phyloP scores from a whole-genome alignment of 805 yeast species.

The Candida morakotiae region DNA sequence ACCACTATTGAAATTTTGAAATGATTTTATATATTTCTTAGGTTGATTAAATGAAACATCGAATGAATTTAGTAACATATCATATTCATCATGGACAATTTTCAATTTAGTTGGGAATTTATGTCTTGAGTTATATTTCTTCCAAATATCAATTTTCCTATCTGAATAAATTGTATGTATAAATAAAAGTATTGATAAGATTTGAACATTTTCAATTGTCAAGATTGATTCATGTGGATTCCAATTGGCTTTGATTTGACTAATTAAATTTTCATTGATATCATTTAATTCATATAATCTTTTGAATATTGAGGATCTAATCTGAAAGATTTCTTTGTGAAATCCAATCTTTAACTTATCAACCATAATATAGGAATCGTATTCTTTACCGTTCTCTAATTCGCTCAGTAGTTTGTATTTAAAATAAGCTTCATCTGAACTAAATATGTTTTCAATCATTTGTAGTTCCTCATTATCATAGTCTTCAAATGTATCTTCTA shows the following conservation, averaged over 20 bases:
- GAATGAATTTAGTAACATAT: constrained; percentile 14
- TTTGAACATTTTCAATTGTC: constrained; percentile 19
- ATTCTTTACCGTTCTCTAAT: constrained; percentile 20
- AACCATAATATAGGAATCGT: constrained; percentile 32
- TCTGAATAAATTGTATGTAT: constrained; percentile 51
- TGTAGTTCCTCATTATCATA: constrained; percentile 6
- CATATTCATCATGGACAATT: constrained; percentile 24
- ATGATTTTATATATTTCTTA: neutral
- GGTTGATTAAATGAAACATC: constrained; percentile 2
- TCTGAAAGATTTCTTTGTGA: constrained; percentile 28
- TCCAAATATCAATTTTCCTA: constrained; percentile 43
- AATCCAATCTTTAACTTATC: constrained; percentile 27
- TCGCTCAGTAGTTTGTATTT: constrained; percentile 5
- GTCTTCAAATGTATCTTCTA: constrained; percentile 15
- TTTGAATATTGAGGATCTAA: constrained; percentile 26
- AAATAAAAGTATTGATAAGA: constrained; percentile 37
- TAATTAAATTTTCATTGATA: constrained; percentile 18
- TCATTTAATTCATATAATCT: constrained; percentile 18
- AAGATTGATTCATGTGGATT: constrained; percentile 12
- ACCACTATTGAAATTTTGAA: constrained; percentile 11
- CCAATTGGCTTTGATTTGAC: constrained; percentile 22
- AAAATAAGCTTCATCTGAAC: constrained; percentile 8
- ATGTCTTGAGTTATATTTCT: constrained; percentile 20
- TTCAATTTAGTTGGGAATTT: constrained; percentile 27
- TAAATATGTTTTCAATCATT: constrained; percentile 7